A percentile compares a stretch with the other conserved stretches of the same genome.
phyloP scores from a whole-genome alignment of 2,329 filamentous ascomycete genomes.

The Colletotrichum tropicale region DNA sequence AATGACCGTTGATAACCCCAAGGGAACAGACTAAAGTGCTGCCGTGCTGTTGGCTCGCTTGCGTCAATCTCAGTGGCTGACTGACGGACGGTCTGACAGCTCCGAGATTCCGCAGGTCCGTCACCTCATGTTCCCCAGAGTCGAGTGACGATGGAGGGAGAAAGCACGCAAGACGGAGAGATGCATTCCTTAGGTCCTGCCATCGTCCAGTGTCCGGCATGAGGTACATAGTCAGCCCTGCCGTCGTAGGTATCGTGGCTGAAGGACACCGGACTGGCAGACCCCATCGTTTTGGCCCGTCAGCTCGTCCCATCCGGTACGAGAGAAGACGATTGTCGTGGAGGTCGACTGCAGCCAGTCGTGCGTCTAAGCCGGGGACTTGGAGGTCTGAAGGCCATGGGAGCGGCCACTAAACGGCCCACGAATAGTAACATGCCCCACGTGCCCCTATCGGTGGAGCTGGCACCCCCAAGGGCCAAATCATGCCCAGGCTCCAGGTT shows the following conservation, averaged over 20 bases:
- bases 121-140: background rate
- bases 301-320: background rate
- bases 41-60: background rate
- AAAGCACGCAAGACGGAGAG: background rate
- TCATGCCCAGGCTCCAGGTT: background rate
- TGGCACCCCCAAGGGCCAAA: background rate
- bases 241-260: slow-evolving; percentile 12
- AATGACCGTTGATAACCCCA: background rate
- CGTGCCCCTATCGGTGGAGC: slow-evolving; percentile 6
- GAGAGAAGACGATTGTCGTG: background rate
- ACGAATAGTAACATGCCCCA: slow-evolving; percentile 21
- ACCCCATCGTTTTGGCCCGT: background rate
- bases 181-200: background rate
- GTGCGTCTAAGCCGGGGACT: background rate
- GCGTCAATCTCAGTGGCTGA: slow-evolving; percentile 4
- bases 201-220: background rate
- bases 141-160: background rate
- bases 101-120: background rate
- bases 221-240: background rate
- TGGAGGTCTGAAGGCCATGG: background rate
- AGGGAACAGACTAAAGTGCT: background rate
- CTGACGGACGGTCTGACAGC: background rate
- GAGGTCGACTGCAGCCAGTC: background rate
- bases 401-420: slow-evolving; percentile 1
- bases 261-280: background rate